Evolutionary conservation across 2,329 filamentous ascomycete genomes (phyloP).

Genomic region (Herpomyces periplanetae): DNA sequence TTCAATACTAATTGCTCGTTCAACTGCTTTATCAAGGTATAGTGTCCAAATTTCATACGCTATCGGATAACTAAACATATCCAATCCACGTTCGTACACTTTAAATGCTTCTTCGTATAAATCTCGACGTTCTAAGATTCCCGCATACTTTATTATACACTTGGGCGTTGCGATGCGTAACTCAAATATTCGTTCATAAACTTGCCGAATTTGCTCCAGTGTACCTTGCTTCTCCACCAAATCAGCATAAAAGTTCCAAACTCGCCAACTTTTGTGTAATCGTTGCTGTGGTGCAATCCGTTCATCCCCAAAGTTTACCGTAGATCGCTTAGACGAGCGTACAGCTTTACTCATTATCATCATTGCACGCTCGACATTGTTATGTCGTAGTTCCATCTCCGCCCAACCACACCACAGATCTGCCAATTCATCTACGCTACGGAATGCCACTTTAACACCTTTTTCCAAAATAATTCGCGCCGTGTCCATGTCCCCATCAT

Average conservation of each 20-base stretch:
- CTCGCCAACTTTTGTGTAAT: constrained; percentile 94
- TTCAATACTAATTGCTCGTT: constrained; percentile 81
- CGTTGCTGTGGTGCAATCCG: constrained; percentile 68
- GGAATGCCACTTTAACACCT: constrained; percentile 86
- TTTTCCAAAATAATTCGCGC: constrained; percentile 87
- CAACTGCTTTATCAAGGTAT: constrained; percentile 83
- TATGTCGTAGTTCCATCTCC: constrained; percentile 77
- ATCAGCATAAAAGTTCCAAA: constrained; percentile 98
- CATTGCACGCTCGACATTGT: constrained; percentile 78
- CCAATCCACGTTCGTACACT: constrained; percentile 69
- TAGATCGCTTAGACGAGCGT: constrained; percentile 83
- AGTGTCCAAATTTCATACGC: constrained; percentile 96
- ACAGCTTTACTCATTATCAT: constrained; percentile 90
- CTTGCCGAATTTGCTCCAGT: constrained; percentile 58
- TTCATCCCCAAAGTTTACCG: constrained; percentile 96
- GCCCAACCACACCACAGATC: constrained; percentile 99
- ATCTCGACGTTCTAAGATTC: constrained; percentile 61
- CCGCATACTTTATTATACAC: constrained; percentile 93
- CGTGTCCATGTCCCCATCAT: constrained; percentile 39
- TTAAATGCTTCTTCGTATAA: constrained; percentile 97
- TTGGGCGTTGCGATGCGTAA: constrained; percentile 88
- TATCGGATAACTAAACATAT: constrained; percentile 93
- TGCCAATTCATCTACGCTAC: constrained; percentile 75
- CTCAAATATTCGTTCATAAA: constrained; percentile 93
- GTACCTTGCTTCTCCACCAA: constrained; percentile 75